Percentiles rank a stretch among this genome's conserved stretches.
These are phyloP conservation scores for Rhazya stricta DNA, from an alignment of 257 asterid genomes.

Conservation along the genomic window DNA sequence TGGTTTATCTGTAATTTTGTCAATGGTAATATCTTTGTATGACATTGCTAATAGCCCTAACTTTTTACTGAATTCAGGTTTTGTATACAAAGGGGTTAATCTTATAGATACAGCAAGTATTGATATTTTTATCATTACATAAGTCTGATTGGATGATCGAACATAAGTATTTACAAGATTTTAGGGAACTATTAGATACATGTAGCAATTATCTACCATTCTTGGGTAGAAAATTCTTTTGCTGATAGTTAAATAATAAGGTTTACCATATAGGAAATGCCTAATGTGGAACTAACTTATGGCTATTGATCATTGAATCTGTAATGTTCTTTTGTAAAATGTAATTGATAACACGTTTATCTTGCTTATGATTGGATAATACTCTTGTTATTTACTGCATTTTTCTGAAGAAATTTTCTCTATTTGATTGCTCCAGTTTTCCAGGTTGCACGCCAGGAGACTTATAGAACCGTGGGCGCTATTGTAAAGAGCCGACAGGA, in stretches of 20 bases:
- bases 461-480: conserved; percentile 95
- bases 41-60: neutral
- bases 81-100: no score
- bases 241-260: neutral
- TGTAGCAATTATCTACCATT: neutral
- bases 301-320: neutral
- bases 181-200: neutral
- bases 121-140: neutral
- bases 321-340: neutral
- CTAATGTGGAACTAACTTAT: neutral
- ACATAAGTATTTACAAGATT: neutral
- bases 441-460: conserved; percentile 98
- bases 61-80: neutral
- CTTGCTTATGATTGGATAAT: neutral
- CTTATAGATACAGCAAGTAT: neutral
- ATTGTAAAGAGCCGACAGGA: conserved; percentile 95
- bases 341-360: neutral
- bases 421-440: conserved; percentile 8
- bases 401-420: neutral
- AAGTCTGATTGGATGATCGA: neutral
- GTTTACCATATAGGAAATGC: neutral
- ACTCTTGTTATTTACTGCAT: conserved; percentile 7
- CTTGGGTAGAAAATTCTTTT: neutral
- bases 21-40: no score
- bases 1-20: no score